Base-by-base conservation (phyloP, 441 rosid genomes). In the Bruguiera hainesii region DNA sequence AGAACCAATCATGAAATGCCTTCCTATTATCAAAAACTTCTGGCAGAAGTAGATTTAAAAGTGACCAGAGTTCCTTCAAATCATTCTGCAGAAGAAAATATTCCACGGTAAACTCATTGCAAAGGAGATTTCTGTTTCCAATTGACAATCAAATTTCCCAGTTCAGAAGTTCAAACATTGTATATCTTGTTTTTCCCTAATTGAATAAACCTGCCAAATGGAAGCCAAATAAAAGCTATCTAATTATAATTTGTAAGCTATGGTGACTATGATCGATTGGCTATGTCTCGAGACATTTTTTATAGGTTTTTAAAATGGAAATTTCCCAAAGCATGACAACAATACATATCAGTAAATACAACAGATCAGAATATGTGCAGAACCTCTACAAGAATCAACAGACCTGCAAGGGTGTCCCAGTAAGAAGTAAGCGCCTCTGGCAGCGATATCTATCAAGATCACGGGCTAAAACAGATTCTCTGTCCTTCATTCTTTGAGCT, bases 1-100 rank as follows among this genome's bases (percentile, higher is more conserved):
- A 88, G 71, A 96, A 96, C 99, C 99, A 96, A 83, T 96, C 99
- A 83, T 96, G 98, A 84, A 96, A 96, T 76, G 97, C 99, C 80
- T 93, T 96, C 75, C 91, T 88, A 76, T 96, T 96, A 79, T 96
- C 99, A 76, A 93, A 96, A 68, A 96, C 99, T 84, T 96, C 99
- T 52, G 99, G 99, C 71, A 96, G 91, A 68, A 96, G 99, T 67
- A 96, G 88, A 85, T 96, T 96, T 80, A 96, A 75, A 63, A 96
- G 97, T 35, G 99, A 96, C 99, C 99, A 96, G 60, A 96, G 96
- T 74, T 96, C 99, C 82, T 93, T 96, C 79, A 96, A 77, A 81
- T 96, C 99, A 80, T 96, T 96, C 99, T 96, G 87, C 85, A 80
- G 64, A 48, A 73, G 68, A 48, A 65, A 66, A 26, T 42, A 67